These are phyloP conservation scores for Pseudogymnoascus sp. DNA, from an alignment of 2,329 filamentous ascomycete species.

Conservation along the genomic window DNA sequence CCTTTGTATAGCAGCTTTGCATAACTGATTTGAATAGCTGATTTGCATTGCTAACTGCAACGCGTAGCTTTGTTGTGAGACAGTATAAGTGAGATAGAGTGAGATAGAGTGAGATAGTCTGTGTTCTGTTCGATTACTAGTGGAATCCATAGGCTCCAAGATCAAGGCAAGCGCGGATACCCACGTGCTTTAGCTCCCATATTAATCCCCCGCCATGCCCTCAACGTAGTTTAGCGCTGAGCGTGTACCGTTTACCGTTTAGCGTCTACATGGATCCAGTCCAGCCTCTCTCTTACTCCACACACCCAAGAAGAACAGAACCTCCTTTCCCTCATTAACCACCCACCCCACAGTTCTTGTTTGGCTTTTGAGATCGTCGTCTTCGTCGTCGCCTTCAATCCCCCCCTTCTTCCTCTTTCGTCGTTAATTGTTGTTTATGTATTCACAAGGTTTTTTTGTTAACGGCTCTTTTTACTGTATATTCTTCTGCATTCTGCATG, in stretches of 20 bases:
- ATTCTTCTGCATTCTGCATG: constrained; percentile 6
- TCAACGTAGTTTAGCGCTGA: not conserved
- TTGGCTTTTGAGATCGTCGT: constrained; percentile 1
- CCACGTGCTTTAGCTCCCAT: constrained; percentile 6
- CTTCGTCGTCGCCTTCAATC: not conserved
- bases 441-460: not conserved
- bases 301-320: constrained; percentile 6
- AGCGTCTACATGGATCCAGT: constrained; percentile 1
- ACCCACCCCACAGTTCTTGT: not conserved
- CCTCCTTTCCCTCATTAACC: constrained; percentile 8
- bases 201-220: not conserved
- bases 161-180: constrained; percentile 2
- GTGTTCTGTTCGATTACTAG: not conserved
- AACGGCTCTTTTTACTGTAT: constrained; percentile 3
- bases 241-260: constrained; percentile 6
- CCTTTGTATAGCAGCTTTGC: not conserved
- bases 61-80: not conserved
- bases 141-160: not conserved
- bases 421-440: constrained; percentile 7
- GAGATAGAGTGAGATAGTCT: not conserved
- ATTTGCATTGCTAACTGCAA: not conserved
- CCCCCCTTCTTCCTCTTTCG: not conserved
- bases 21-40: not conserved
- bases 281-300: constrained; percentile 5
- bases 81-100: not conserved